Percentiles rank a stretch among this genome's conserved stretches.
Evolutionary conservation across 2,329 filamentous ascomycete genomes (phyloP).

Genomic region (Aspergillus udagawae): DNA sequence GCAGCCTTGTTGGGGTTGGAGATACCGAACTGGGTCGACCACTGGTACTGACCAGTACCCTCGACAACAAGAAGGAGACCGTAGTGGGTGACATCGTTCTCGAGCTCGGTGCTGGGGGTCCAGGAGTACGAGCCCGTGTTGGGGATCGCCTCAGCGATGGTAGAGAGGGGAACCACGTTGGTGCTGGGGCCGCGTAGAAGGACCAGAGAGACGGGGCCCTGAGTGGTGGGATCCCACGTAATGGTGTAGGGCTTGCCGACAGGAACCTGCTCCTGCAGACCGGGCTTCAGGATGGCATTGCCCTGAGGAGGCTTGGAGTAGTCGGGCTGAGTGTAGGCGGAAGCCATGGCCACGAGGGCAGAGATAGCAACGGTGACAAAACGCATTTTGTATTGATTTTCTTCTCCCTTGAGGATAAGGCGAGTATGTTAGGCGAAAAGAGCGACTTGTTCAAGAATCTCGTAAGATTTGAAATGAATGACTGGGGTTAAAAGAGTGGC

Average conservation of each 20-base stretch:
- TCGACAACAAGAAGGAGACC: constrained; percentile 61
- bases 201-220: constrained; percentile 49
- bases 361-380: constrained; percentile 35
- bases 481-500: constrained; percentile 21
- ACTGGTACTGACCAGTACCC: constrained; percentile 58
- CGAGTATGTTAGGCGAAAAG: constrained; percentile 8
- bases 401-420: constrained; percentile 3
- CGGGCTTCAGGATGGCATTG: constrained; percentile 54
- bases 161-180: constrained; percentile 50
- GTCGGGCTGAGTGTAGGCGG: constrained; percentile 36
- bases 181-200: constrained; percentile 56
- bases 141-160: constrained; percentile 50
- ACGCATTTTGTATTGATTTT: constrained; percentile 31
- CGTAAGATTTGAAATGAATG: constrained; percentile 19
- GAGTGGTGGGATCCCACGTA: constrained; percentile 50
- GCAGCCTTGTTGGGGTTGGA: constrained; percentile 21
- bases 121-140: constrained; percentile 56
- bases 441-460: constrained; percentile 21
- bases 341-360: constrained; percentile 36
- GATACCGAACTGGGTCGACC: constrained; percentile 61
- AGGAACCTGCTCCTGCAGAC: constrained; percentile 51
- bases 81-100: constrained; percentile 51
- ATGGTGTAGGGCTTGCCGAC: constrained; percentile 55
- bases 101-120: constrained; percentile 50
- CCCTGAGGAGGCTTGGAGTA: constrained; percentile 38